phyloP scores from a whole-genome alignment of 1,139 yeast genomes.

The Hansenula lynferdii region DNA sequence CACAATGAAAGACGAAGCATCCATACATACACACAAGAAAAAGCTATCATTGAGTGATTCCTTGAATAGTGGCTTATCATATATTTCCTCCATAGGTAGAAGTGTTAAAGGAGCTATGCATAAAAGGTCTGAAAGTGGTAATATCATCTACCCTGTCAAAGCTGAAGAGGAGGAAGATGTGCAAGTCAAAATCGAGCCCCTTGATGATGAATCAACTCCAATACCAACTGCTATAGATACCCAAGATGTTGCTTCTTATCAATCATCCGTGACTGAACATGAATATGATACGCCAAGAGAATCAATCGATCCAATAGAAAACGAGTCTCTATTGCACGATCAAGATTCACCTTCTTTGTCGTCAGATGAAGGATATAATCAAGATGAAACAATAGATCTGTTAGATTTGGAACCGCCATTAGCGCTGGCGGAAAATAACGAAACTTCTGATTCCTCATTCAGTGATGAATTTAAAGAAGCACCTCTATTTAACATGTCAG shows the following conservation, averaged over 20 bases:
- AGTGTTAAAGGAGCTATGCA: constrained; percentile 11
- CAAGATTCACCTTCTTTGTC: background rate
- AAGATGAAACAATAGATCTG: constrained; percentile 14
- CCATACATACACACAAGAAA: constrained; percentile 12
- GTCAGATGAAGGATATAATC: constrained; percentile 11
- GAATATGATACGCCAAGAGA: constrained; percentile 1
- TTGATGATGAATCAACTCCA: background rate
- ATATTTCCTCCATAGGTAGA: constrained; percentile 4
- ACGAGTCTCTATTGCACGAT: background rate
- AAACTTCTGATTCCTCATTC: constrained; percentile 11
- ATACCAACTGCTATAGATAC: constrained; percentile 6
- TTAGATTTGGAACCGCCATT: constrained; percentile 1
- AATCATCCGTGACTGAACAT: background rate
- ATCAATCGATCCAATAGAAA: background rate
- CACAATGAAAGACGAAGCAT: constrained; percentile 25
- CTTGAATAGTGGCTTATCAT: constrained; percentile 11
- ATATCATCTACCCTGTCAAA: background rate
- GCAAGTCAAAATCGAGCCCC: background rate
- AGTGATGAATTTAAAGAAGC: constrained; percentile 18
- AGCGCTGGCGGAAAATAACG: constrained; percentile 2
- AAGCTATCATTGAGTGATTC: constrained; percentile 17
- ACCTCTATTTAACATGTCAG: constrained; percentile 12
- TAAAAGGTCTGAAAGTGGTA: constrained; percentile 1
- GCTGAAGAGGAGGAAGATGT: background rate
- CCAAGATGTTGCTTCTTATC: constrained; percentile 1